These are phyloP conservation scores for Rhizophora mangle DNA, from an alignment of 345 rosid species.

Conservation along the genomic window DNA sequence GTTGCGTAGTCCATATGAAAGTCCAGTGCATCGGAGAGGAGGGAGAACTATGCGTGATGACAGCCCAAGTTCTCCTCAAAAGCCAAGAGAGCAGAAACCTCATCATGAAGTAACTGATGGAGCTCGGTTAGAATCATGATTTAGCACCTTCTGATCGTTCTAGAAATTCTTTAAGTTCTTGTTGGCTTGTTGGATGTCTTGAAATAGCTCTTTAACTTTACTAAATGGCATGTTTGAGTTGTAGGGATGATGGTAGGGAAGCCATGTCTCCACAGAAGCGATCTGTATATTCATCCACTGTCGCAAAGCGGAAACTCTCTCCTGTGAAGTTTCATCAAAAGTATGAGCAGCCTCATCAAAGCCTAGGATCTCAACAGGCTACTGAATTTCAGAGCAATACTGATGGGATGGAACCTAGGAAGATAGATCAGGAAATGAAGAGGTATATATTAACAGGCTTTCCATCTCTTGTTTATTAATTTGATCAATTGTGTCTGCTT, in stretches of 20 bases:
- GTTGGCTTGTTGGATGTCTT: slow-evolving; percentile 6
- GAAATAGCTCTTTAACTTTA: background rate
- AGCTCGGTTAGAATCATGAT: slow-evolving; percentile 28
- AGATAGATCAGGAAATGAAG: slow-evolving; percentile 40
- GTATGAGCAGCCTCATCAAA: slow-evolving; percentile 32
- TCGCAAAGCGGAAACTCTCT: slow-evolving; percentile 35
- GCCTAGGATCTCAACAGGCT: slow-evolving; percentile 17
- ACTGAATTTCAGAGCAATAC: slow-evolving; percentile 24
- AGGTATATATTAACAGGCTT: slow-evolving; percentile 35
- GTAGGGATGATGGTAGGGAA: slow-evolving; percentile 34
- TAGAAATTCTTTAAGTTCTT: slow-evolving; percentile 5
- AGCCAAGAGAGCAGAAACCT: slow-evolving; percentile 31
- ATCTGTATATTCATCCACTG: slow-evolving; percentile 33
- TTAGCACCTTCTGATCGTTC: background rate
- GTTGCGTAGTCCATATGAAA: slow-evolving; percentile 12
- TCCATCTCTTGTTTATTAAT: background rate
- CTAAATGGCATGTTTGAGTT: slow-evolving; percentile 14
- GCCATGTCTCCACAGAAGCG: slow-evolving; percentile 31
- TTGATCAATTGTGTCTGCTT: background rate
- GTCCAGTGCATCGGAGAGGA: slow-evolving; percentile 13
- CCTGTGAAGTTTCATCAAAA: slow-evolving; percentile 20
- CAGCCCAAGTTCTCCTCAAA: slow-evolving; percentile 31
- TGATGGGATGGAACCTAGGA: slow-evolving; percentile 27
- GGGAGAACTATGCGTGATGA: slow-evolving; percentile 11
- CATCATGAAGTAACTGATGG: slow-evolving; percentile 22